A percentile compares a stretch with the other conserved stretches of the same genome.
Conservation (phyloP, 306 rosid species). For the Inga leiocalycina region DNA sequence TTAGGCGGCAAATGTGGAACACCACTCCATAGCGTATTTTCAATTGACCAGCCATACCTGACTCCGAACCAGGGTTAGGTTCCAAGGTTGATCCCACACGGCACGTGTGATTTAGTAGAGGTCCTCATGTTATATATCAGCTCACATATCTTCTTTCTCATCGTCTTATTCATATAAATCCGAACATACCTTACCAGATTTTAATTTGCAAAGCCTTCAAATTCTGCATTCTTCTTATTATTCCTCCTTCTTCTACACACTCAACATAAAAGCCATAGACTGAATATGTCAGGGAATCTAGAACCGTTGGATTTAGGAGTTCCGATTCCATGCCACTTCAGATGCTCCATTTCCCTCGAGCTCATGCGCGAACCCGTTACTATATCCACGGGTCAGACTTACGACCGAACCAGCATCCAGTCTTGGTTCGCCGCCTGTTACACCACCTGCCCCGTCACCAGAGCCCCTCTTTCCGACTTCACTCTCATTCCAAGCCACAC, state of each 20-base stretch:
- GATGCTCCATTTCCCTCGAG: conserved; percentile 89
- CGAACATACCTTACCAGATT: conserved; percentile 41
- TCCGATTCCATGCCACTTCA: conserved; percentile 80
- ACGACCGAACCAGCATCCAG: conserved; percentile 84
- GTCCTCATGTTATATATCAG: conserved; percentile 30
- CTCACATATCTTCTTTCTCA: conserved; percentile 42
- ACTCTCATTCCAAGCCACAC: conserved; percentile 88
- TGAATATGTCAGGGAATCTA: conserved; percentile 66
- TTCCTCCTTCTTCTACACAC: not conserved
- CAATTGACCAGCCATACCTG: conserved; percentile 41
- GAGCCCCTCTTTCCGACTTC: conserved; percentile 65
- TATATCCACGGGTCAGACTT: conserved; percentile 88
- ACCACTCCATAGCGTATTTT: conserved; percentile 11
- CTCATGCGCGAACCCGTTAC: conserved; percentile 93
- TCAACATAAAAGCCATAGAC: not conserved
- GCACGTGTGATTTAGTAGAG: conserved; percentile 39
- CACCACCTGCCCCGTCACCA: conserved; percentile 86
- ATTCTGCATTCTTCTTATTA: conserved; percentile 27
- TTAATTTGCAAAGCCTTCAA: conserved; percentile 55
- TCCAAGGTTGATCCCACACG: conserved; percentile 33
- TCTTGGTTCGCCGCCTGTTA: conserved; percentile 89
- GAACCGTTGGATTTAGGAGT: conserved; percentile 84
- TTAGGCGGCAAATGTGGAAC: conserved; percentile 43
- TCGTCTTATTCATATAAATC: conserved; percentile 49
- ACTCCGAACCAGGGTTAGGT: conserved; percentile 40